phyloP scores from a whole-genome alignment of 2,329 filamentous ascomycete genomes.

The Salinomyces thailandicus region DNA sequence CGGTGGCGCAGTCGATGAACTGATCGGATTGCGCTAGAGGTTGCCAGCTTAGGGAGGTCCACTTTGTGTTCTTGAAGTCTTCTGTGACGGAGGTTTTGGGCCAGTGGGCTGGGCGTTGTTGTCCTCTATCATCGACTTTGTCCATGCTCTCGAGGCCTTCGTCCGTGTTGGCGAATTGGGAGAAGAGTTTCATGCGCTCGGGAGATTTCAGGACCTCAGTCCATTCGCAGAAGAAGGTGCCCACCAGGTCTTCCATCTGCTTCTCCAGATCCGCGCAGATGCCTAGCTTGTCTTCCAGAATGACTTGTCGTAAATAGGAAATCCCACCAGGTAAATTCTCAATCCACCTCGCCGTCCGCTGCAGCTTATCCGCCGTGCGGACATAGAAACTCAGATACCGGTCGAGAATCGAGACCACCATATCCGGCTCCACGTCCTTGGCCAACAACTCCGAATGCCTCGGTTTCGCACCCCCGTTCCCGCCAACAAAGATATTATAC shows the following conservation, averaged over 20 bases:
- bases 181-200: conserved; percentile 57
- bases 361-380: conserved; percentile 79
- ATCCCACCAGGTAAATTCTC: conserved; percentile 76
- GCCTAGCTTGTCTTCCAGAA: conserved; percentile 76
- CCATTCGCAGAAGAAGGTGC: conserved; percentile 85
- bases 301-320: conserved; percentile 68
- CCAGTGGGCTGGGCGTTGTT: conserved; percentile 69
- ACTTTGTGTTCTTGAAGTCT: conserved; percentile 60
- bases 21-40: conserved; percentile 61
- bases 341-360: conserved; percentile 80
- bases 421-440: conserved; percentile 72
- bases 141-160: conserved; percentile 61
- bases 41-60: conserved; percentile 66
- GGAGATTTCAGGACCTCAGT: conserved; percentile 67
- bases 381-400: conserved; percentile 91
- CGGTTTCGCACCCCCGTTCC: conserved; percentile 81
- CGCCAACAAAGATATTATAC: conserved; percentile 84
- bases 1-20: conserved; percentile 60
- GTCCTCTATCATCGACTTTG: conserved; percentile 58
- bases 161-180: conserved; percentile 72
- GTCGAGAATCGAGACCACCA: conserved; percentile 75
- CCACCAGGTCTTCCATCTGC: conserved; percentile 79
- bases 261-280: conserved; percentile 74
- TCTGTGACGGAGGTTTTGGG: conserved; percentile 54
- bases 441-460: conserved; percentile 72